Evolutionary conservation across 2,329 filamentous ascomycete species (phyloP).

Genomic region (Teratosphaeria gauchensis): DNA sequence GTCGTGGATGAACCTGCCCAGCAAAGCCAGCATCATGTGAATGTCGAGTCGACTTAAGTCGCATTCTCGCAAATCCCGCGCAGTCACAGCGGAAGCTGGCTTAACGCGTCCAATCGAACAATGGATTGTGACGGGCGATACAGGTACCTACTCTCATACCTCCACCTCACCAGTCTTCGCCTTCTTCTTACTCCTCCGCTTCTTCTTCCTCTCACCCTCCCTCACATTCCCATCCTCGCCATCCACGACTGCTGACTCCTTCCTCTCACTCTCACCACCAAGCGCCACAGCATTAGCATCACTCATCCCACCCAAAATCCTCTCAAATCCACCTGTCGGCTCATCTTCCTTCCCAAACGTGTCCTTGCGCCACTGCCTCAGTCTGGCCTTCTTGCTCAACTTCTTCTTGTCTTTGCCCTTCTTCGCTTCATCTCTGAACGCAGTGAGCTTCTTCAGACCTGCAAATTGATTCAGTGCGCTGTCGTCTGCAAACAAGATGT

Average conservation of each 20-base stretch:
- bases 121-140: neutral
- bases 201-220: neutral
- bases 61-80: neutral
- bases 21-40: neutral
- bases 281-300: conserved; percentile 5
- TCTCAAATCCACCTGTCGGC: conserved; percentile 32
- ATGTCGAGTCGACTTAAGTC: neutral
- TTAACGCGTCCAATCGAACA: neutral
- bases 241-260: neutral
- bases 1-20: neutral
- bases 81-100: neutral
- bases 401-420: conserved; percentile 82
- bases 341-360: conserved; percentile 52
- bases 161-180: neutral
- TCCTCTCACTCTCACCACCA: neutral
- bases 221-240: neutral
- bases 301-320: conserved; percentile 16
- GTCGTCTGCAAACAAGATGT: conserved; percentile 88
- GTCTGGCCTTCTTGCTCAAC: conserved; percentile 82
- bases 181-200: neutral
- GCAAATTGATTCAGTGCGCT: conserved; percentile 78
- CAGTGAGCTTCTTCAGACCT: conserved; percentile 87
- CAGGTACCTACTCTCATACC: neutral
- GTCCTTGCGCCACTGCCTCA: conserved; percentile 74
- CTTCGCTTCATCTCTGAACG: conserved; percentile 80